phyloP scores from a whole-genome alignment of 179 eudicot genomes.

The Beta macrorhiza region DNA sequence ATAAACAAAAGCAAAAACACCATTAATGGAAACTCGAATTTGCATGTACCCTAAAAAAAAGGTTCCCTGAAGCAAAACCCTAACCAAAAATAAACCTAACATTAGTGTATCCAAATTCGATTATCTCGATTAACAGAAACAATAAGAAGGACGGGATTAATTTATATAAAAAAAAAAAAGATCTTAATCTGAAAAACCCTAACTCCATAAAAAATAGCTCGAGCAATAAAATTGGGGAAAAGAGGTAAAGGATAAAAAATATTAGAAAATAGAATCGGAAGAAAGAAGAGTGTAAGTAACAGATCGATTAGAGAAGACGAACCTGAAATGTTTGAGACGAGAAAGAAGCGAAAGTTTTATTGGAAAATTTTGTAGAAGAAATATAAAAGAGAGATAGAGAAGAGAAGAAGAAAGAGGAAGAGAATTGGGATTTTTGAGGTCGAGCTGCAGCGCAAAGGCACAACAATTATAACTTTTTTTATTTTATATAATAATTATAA shows the following conservation, averaged over 20 bases:
- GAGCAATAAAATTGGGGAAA: not conserved
- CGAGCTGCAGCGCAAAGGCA: slow-evolving; percentile 25
- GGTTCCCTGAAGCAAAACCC: slow-evolving; percentile 36
- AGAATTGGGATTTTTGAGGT: slow-evolving; percentile 28
- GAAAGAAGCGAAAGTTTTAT: slow-evolving; percentile 6
- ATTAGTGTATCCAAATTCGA: slow-evolving; percentile 14
- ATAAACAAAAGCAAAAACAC: not conserved
- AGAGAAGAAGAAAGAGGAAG: not conserved
- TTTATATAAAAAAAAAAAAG: not conserved
- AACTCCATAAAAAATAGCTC: not conserved
- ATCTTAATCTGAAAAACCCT: slow-evolving; percentile 32
- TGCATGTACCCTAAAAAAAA: slow-evolving; percentile 5
- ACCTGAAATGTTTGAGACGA: slow-evolving; percentile 24
- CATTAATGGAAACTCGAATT: too few relatives aligned
- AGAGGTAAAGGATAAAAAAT: not conserved
- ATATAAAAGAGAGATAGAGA: not conserved
- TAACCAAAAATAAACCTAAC: slow-evolving; percentile 20
- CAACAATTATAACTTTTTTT: slow-evolving; percentile 11
- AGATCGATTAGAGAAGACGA: slow-evolving; percentile 23
- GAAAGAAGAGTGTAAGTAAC: slow-evolving; percentile 4
- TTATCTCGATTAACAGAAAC: not conserved
- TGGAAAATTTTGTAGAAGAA: slow-evolving; percentile 8
- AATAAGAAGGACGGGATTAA: slow-evolving; percentile 13
- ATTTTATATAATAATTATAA: too few relatives aligned
- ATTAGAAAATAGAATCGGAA: not conserved